Percentiles rank a stretch among this genome's conserved stretches.
phyloP scores from a whole-genome alignment of 2,329 filamentous ascomycete species.

The Colletotrichum sp. region DNA sequence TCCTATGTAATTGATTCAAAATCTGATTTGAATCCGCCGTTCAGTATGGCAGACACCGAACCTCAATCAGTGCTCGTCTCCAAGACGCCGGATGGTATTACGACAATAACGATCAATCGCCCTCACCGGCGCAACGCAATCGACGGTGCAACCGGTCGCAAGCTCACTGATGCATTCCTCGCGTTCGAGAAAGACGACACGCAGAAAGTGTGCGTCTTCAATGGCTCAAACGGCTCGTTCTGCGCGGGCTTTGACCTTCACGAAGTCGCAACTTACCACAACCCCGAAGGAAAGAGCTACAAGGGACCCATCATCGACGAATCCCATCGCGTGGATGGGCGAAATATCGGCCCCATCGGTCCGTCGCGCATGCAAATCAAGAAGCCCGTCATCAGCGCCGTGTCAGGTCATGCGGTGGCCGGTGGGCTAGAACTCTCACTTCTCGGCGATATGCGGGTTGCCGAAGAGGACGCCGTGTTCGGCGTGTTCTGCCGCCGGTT shows the following conservation, averaged over 20 bases:
- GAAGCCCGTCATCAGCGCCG: conserved; percentile 58
- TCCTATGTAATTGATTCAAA: not conserved
- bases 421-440: conserved; percentile 56
- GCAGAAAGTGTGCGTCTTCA: conserved; percentile 59
- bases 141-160: conserved; percentile 49
- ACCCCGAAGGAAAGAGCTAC: not conserved
- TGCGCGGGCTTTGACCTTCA: conserved; percentile 60
- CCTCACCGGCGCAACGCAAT: conserved; percentile 56
- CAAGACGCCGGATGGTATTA: conserved; percentile 46
- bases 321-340: conserved; percentile 21
- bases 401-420: conserved; percentile 59
- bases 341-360: conserved; percentile 51
- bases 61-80: conserved; percentile 13
- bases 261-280: conserved; percentile 36
- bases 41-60: not conserved
- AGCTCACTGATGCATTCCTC: conserved; percentile 52
- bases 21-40: not conserved
- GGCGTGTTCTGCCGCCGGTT: conserved; percentile 61
- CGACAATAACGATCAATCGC: conserved; percentile 61
- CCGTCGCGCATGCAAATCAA: conserved; percentile 52
- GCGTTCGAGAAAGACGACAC: conserved; percentile 52
- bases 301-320: conserved; percentile 1
- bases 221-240: conserved; percentile 51
- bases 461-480: conserved; percentile 57
- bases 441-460: conserved; percentile 57